phyloP scores from a whole-genome alignment of 352 stramenopile genomes.

The Phytophthora tubulina region DNA sequence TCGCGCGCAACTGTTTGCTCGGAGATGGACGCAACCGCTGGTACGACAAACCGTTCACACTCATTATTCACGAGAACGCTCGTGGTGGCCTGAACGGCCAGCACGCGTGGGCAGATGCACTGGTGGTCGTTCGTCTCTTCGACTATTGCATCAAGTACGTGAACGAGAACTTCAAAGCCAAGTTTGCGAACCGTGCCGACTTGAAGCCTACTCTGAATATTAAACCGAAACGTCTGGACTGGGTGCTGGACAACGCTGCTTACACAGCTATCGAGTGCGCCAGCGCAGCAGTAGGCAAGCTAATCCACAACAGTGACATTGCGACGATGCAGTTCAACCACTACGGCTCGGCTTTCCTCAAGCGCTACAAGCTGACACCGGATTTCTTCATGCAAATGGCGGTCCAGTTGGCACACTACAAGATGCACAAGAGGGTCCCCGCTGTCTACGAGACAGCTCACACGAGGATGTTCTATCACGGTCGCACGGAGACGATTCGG shows the following conservation, averaged over 20 bases:
- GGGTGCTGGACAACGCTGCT: conserved; percentile 85
- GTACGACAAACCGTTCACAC: conserved; percentile 98
- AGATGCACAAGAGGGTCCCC: conserved; percentile 93
- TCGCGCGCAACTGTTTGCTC: conserved; percentile 85
- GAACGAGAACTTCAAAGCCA: conserved; percentile 91
- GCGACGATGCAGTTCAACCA: conserved; percentile 92
- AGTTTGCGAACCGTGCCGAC: conserved; percentile 79
- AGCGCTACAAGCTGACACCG: conserved; percentile 95
- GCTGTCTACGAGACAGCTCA: conserved; percentile 98
- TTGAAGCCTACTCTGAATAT: conserved; percentile 71
- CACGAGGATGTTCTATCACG: conserved; percentile 97
- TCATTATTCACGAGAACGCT: conserved; percentile 97
- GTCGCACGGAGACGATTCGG: conserved; percentile 94
- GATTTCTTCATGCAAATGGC: conserved; percentile 98
- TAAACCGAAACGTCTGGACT: conserved; percentile 80
- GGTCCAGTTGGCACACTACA: conserved; percentile 98
- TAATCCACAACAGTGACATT: conserved; percentile 94
- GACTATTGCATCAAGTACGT: conserved; percentile 95
- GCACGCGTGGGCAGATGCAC: conserved; percentile 98
- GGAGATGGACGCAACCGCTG: conserved; percentile 95
- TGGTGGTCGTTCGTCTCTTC: conserved; percentile 95
- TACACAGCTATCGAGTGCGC: conserved; percentile 88
- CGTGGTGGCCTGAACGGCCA: conserved; percentile 96
- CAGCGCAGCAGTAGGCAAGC: conserved; percentile 90
- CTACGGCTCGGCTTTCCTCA: conserved; percentile 93